Evolutionary conservation across 352 stramenopile genomes (phyloP), one percentile per base, ranked within the genome.

Genomic region (Paralagenidium karlingii): DNA sequence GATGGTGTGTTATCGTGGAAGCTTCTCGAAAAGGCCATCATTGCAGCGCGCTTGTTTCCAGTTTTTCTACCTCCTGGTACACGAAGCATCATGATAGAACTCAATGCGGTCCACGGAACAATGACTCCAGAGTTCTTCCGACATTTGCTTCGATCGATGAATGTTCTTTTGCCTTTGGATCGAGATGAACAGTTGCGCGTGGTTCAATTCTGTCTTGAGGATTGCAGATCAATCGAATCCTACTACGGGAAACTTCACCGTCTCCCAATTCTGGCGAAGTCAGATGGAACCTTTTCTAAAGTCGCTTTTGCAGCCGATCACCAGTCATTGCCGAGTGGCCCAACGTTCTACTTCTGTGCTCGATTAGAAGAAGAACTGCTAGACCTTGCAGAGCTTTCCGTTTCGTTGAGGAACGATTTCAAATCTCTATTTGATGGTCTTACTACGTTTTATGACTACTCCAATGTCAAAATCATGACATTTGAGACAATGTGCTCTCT

Each of bases 121-220:
- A 81, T 66, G 65, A 79, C 61, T 11, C 67, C 69, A 20, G 30
- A 34, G 2, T 66, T 76, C 43, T 83, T 78, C 30, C 69, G 66
- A n/a, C 18, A 58, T 8, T 38, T 83, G 25, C 43, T 64, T 19
- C 42, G 49, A 24, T 38, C 49, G 33, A 55, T 53, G 22, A 41
- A 57, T 5, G 68, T 77, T 24, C 29, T 81, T 3, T 51, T 55
- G n/a, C 10, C 7, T 0, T 54, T 81, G 22, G 37, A 55, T 9
- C 27, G 43, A 12, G 39, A 54, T 12, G 25, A 43, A 34, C 45
- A 71, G 13, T 39, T 30, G 22, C 45, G 56, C 26, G 58, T 78
- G 22, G 34, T 83, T 27, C 53, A 68, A 27, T 74, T 83, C 26
- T 81, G 66, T 16, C 33, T 67, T 13, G 54, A 53, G 8, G 64